These are phyloP conservation scores for Suhomyces kilbournensis DNA, from an alignment of 805 yeast species.

Conservation along the genomic window DNA sequence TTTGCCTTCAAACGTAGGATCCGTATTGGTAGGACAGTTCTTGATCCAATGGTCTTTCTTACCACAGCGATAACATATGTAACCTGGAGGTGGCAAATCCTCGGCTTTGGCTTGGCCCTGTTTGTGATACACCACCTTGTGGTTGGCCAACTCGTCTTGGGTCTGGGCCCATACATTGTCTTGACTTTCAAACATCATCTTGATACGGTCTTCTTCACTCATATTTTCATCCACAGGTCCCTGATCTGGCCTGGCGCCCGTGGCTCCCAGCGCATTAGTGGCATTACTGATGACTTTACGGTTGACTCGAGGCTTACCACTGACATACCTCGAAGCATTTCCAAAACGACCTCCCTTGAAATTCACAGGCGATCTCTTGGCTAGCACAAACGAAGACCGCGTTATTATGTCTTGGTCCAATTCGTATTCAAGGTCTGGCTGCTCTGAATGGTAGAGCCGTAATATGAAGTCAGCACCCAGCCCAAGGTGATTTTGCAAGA, in stretches of 20 bases:
- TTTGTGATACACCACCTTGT: conserved; percentile 67
- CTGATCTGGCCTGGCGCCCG: conserved; percentile 10
- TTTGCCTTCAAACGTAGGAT: conserved; percentile 91
- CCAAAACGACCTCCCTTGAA: conserved; percentile 29
- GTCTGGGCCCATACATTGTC: conserved; percentile 94
- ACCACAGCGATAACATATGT: conserved; percentile 95
- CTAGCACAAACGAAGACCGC: conserved; percentile 80
- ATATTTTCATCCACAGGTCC: conserved; percentile 40
- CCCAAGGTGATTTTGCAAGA: conserved; percentile 73
- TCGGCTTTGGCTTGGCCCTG: conserved; percentile 45
- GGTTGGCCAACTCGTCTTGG: conserved; percentile 85
- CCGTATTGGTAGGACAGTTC: conserved; percentile 91
- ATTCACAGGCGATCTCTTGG: conserved; percentile 68
- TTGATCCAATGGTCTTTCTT: conserved; percentile 92
- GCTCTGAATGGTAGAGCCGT: conserved; percentile 55
- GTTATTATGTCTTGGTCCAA: conserved; percentile 93
- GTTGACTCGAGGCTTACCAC: conserved; percentile 61
- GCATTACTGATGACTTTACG: conserved; percentile 36
- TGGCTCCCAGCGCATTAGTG: conserved; percentile 12
- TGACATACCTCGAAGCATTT: conserved; percentile 66
- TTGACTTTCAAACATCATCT: conserved; percentile 89
- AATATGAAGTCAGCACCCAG: conserved; percentile 84
- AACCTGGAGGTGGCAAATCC: conserved; percentile 90
- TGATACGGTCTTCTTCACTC: conserved; percentile 84
- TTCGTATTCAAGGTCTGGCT: conserved; percentile 64